Conservation (phyloP, 2,329 filamentous ascomycete species). For the Ceratocystiopsis minuta region DNA sequence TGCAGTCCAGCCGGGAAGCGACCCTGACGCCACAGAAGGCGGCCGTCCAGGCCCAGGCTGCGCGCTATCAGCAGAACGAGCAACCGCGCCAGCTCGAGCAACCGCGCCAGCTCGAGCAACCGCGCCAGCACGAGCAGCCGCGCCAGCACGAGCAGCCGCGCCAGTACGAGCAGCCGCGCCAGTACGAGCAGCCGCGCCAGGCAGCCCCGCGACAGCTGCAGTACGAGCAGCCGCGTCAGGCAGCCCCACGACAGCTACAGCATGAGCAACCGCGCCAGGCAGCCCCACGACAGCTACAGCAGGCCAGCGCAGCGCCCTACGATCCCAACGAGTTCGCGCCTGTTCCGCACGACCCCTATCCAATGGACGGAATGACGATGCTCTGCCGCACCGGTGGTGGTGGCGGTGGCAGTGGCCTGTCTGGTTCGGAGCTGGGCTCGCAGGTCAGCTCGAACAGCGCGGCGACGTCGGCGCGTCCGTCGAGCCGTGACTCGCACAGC, state of each 20-base stretch:
- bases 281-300: constrained; percentile 13
- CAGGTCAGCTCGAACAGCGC: constrained; percentile 16
- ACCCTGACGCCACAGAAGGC: constrained; percentile 4
- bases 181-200: constrained; percentile 15
- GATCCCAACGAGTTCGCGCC: constrained; percentile 43
- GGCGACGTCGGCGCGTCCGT: constrained; percentile 52
- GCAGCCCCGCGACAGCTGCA: no score
- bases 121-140: no score
- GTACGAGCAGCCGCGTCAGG: constrained; percentile 15
- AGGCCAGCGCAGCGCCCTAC: constrained; percentile 13
- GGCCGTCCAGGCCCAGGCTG: constrained; percentile 1
- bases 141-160: no score
- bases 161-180: no score
- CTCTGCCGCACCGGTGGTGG: constrained; percentile 50
- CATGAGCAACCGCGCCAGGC: constrained; percentile 10
- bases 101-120: no score
- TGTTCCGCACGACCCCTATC: constrained; percentile 84
- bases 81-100: constrained; percentile 5
- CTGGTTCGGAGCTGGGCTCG: constrained; percentile 32
- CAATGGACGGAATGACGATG: constrained; percentile 93
- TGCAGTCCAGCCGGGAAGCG: background rate
- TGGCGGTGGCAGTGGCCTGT: constrained; percentile 15
- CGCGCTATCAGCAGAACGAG: constrained; percentile 4
- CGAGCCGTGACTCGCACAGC: constrained; percentile 75
- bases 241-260: background rate